These are phyloP conservation scores for Trametes cubensis DNA, from an alignment of 768 basidiomycete genomes.

Conservation along the genomic window DNA sequence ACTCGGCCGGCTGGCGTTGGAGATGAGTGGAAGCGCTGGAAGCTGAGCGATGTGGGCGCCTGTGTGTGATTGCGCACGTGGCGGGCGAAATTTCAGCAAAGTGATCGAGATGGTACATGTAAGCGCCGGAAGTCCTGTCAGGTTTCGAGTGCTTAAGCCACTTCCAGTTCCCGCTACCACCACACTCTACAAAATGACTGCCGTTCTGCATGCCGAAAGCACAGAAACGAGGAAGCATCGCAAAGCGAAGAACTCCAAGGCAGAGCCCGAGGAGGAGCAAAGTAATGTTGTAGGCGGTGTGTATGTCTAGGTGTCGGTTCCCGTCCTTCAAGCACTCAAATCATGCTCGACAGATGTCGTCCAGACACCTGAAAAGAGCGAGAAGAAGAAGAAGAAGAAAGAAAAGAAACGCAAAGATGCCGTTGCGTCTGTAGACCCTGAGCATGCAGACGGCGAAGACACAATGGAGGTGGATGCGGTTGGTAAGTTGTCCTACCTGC, in stretches of 20 bases:
- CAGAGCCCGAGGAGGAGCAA: conserved; percentile 14
- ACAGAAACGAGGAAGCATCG: not conserved
- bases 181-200: conserved; percentile 1
- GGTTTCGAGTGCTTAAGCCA: too few relatives aligned
- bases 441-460: not conserved
- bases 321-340: not conserved
- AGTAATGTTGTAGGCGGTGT: conserved; percentile 24
- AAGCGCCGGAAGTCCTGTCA: not conserved
- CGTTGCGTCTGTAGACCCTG: not conserved
- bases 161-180: not conserved
- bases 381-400: conserved; percentile 21
- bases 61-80: not conserved
- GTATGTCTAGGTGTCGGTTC: conserved; percentile 21
- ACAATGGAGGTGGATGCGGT: conserved; percentile 8
- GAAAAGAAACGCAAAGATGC: conserved; percentile 15
- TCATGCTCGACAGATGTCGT: not conserved
- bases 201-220: not conserved
- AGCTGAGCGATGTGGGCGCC: too few relatives aligned
- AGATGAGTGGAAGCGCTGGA: too few relatives aligned
- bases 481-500: not conserved
- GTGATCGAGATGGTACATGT: not conserved
- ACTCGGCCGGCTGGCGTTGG: too few relatives aligned
- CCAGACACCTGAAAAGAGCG: not conserved
- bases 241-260: conserved; percentile 28
- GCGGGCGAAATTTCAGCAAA: not conserved